Conservation (phyloP, 2,329 filamentous ascomycete species). For the Apiospora hydei region DNA sequence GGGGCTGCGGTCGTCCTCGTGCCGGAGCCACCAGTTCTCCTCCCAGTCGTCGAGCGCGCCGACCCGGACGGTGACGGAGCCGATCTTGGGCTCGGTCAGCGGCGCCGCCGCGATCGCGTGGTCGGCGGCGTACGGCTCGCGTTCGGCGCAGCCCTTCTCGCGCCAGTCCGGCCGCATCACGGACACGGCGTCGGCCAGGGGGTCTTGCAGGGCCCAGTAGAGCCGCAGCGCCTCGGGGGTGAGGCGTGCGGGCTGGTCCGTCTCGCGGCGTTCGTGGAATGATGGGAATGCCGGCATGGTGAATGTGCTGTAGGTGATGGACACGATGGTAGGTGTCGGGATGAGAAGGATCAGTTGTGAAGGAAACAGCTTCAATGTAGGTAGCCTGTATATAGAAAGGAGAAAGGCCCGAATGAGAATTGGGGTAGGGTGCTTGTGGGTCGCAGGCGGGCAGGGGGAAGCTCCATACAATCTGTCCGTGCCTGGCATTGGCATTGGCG, state of each 20-base stretch:
- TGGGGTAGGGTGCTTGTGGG: too few relatives aligned
- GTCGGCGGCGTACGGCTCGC: background rate
- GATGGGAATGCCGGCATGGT: slow-evolving; percentile 9
- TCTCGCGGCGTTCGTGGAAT: background rate
- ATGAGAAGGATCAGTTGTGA: background rate
- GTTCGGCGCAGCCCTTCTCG: background rate
- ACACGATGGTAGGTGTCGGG: background rate
- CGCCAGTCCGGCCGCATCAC: slow-evolving; percentile 15
- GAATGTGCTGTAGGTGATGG: background rate
- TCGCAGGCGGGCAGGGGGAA: too few relatives aligned
- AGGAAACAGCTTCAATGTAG: background rate
- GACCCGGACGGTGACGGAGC: background rate
- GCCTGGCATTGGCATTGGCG: too few relatives aligned
- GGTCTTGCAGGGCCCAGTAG: background rate
- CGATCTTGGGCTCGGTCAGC: slow-evolving; percentile 17
- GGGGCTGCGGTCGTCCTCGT: background rate
- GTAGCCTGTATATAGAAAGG: too few relatives aligned
- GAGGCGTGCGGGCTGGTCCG: background rate
- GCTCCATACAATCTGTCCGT: too few relatives aligned
- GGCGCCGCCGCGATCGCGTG: slow-evolving; percentile 4
- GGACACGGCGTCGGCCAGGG: background rate
- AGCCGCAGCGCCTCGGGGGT: background rate
- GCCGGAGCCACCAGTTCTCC: background rate
- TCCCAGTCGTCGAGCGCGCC: background rate
- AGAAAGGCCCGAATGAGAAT: too few relatives aligned